Base-by-base conservation (phyloP, 139 green algal genomes). In the Tetradesmus lagerheimii region DNA sequence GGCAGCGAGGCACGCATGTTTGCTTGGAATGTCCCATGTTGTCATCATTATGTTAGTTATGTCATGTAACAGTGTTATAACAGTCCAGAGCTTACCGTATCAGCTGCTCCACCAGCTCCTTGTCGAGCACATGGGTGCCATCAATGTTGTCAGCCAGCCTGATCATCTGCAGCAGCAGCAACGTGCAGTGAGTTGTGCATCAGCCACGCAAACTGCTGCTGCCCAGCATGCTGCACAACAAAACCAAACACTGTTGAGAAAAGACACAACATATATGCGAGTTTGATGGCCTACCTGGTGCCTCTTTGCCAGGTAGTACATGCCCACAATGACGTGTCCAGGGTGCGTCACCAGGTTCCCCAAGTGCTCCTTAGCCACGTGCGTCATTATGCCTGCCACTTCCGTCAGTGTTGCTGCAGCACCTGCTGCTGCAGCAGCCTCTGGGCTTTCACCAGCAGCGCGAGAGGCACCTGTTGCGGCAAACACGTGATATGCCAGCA, bases 141-240 rank as follows among this genome's bases (percentile, higher is more conserved):
- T 86, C 80, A n/a, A 86, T 86, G 80, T 86, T 34, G 80, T 86
- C 80, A 31, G 80, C 80, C 29, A 71, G 47, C 16, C 38, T 9
- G 23, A 34, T 57, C 80, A 86, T 86, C 80, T 86, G 79, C 38
- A 85, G 39, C 38, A 47, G 37, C 71, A 80, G 3, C 50, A 64
- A 14, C 50, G 25, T 11, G 12, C 11, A 64, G 1, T 64, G 12
- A 64, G 14, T 53, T 6, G 11, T 53, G 11, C 6, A 11, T 53
- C 11, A 16, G 45, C 8, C 45, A 53, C 45, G 45, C 45, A 53
- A 16, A 11, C 45, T 16, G 45, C 45, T 53, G 45, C 45, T 53
- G 45, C 45, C 45, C 11, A 53, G 11, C 11, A 53, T 53, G 45
- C 45, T 16, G 11, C 6, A 6, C 45, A 16, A 16, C 67, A 78